These are phyloP conservation scores for Lecanoromycetidae sp. DNA, from an alignment of 2,329 filamentous ascomycete species.

Conservation along the genomic window DNA sequence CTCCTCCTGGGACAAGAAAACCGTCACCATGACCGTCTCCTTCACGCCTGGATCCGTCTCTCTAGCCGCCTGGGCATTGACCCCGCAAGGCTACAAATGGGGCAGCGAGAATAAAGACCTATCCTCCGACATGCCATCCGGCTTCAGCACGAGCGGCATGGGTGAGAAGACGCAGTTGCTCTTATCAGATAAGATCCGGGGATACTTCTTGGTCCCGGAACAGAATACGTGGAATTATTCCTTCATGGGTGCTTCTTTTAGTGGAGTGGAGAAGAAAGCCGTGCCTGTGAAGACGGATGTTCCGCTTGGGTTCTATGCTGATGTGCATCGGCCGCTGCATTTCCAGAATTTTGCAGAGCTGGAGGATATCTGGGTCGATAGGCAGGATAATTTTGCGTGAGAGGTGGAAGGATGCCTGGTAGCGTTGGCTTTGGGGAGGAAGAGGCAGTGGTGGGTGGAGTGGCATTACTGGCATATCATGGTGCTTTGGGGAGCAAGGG, in stretches of 20 bases:
- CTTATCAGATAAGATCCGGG: constrained; percentile 82
- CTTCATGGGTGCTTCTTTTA: constrained; percentile 88
- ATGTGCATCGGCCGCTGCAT: constrained; percentile 81
- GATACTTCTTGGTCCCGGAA: constrained; percentile 92
- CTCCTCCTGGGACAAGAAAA: constrained; percentile 72
- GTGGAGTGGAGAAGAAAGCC: constrained; percentile 76
- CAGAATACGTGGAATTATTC: constrained; percentile 90
- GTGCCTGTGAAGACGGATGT: constrained; percentile 91
- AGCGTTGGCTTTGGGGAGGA: too few species aligned
- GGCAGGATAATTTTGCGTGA: constrained; percentile 81
- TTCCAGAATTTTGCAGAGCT: constrained; percentile 96
- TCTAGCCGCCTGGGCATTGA: constrained; percentile 83
- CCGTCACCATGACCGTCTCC: constrained; percentile 84
- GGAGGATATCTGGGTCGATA: constrained; percentile 92
- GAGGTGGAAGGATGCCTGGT: background rate
- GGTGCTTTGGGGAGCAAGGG: background rate
- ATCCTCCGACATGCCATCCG: constrained; percentile 82
- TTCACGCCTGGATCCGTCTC: constrained; percentile 97
- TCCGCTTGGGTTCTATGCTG: constrained; percentile 73
- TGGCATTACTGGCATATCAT: background rate
- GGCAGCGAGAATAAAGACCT: constrained; percentile 90
- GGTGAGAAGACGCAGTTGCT: constrained; percentile 92
- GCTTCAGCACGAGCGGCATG: constrained; percentile 72
- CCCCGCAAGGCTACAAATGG: constrained; percentile 89
- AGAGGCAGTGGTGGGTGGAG: background rate